Evolutionary conservation across 2,329 filamentous ascomycete species (phyloP).

Genomic region (Fusarium mundagurra): DNA sequence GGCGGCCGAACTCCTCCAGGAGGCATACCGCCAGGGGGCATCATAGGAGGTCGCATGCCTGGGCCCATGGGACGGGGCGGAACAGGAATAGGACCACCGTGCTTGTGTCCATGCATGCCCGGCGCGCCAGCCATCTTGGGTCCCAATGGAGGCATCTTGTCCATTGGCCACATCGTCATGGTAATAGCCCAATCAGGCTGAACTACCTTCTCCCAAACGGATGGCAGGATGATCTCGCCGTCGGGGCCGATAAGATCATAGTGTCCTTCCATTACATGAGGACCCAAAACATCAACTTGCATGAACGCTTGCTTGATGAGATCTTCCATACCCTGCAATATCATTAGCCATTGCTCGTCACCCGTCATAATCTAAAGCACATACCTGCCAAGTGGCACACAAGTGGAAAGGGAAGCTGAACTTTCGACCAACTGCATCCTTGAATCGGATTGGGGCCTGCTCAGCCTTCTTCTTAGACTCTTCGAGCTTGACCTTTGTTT

Average conservation of each 20-base stretch:
- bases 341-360: conserved; percentile 35
- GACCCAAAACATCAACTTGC: conserved; percentile 79
- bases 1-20: conserved; percentile 34
- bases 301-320: conserved; percentile 86
- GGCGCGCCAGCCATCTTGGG: conserved; percentile 36
- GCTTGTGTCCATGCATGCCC: conserved; percentile 13
- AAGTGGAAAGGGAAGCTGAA: conserved; percentile 91
- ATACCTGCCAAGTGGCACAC: conserved; percentile 84
- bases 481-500: conserved; percentile 60
- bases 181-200: conserved; percentile 72
- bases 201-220: conserved; percentile 82
- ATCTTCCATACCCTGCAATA: conserved; percentile 79
- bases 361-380: conserved; percentile 43
- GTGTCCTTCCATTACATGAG: conserved; percentile 79
- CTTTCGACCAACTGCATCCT: conserved; percentile 89
- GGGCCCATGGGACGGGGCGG: conserved; percentile 1
- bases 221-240: conserved; percentile 82
- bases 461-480: conserved; percentile 64
- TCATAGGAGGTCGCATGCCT: conserved; percentile 26
- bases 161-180: conserved; percentile 69
- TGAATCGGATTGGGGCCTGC: conserved; percentile 85
- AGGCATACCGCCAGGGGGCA: neutral
- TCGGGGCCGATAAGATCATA: conserved; percentile 84
- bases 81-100: conserved; percentile 23
- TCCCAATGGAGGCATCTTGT: conserved; percentile 50